Percentiles rank a stretch among this genome's conserved stretches.
Evolutionary conservation across 768 basidiomycete species (phyloP).

Genomic region (Dentipellis fragilis): DNA sequence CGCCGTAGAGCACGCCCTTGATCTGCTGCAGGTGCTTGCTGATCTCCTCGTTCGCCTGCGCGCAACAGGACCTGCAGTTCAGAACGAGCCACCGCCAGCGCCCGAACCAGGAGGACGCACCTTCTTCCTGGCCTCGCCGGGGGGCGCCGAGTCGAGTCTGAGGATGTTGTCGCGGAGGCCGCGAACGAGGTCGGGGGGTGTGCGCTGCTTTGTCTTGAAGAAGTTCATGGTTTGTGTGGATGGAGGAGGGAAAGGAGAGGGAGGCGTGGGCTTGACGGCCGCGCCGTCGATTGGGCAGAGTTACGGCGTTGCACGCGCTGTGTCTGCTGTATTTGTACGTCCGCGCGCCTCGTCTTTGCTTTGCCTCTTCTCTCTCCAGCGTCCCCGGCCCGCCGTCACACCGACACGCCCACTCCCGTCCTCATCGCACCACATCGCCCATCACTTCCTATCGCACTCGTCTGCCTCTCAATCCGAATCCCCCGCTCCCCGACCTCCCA

Average conservation of each 20-base stretch:
- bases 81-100: background rate
- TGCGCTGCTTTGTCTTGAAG: conserved; percentile 86
- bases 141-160: conserved; percentile 62
- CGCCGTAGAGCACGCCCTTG: conserved; percentile 80
- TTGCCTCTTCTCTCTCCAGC: too few species aligned
- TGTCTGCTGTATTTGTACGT: too few species aligned
- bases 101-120: conserved; percentile 29
- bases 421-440: too few species aligned
- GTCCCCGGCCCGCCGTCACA: too few species aligned
- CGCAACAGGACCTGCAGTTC: background rate
- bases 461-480: too few species aligned
- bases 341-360: too few species aligned
- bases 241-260: background rate
- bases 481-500: too few species aligned
- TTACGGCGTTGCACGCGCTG: too few species aligned
- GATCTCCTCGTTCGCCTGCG: conserved; percentile 80
- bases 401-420: too few species aligned
- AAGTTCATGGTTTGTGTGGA: conserved; percentile 64
- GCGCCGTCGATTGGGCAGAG: too few species aligned
- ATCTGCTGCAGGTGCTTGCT: conserved; percentile 85
- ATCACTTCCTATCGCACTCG: too few species aligned
- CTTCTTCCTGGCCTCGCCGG: conserved; percentile 76
- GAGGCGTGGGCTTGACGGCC: background rate
- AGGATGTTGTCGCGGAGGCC: conserved; percentile 71
- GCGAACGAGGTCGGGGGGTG: conserved; percentile 81